phyloP scores from a whole-genome alignment of 768 basidiomycete genomes.

The Trametes coccinea region DNA sequence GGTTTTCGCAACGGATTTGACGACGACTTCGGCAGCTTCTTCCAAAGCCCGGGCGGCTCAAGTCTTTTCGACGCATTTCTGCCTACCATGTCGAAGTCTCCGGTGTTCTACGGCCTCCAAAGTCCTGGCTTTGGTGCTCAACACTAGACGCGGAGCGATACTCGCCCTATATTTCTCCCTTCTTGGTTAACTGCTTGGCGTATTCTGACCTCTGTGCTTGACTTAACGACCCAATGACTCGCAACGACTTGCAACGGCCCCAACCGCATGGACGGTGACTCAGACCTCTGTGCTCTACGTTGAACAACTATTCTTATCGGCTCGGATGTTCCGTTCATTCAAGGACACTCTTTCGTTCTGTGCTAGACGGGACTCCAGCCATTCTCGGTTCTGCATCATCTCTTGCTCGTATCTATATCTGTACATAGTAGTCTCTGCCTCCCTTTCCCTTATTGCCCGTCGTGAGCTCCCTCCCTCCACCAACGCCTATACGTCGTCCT shows the following conservation, averaged over 20 bases:
- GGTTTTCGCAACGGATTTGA: constrained; percentile 65
- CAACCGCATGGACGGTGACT: not conserved
- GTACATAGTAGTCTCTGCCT: not conserved
- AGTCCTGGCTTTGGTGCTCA: constrained; percentile 12
- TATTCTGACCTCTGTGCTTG: not conserved
- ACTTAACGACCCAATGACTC: not conserved
- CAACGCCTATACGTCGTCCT: too few species aligned
- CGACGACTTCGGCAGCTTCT: constrained; percentile 63
- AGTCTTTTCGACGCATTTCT: constrained; percentile 10
- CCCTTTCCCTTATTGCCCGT: too few species aligned
- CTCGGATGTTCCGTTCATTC: constrained; percentile 8
- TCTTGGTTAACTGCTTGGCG: not conserved
- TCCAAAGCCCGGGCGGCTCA: constrained; percentile 27
- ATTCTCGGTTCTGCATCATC: constrained; percentile 5
- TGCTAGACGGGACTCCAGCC: constrained; percentile 18
- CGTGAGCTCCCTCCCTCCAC: not conserved
- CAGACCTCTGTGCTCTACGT: not conserved
- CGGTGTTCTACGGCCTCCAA: constrained; percentile 3
- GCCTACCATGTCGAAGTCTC: not conserved
- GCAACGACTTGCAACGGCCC: not conserved
- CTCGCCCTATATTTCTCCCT: not conserved
- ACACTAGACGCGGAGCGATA: not conserved
- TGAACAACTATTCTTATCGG: constrained; percentile 19
- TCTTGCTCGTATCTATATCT: not conserved
- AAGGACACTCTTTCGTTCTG: constrained; percentile 9